Conservation (phyloP, 2,329 filamentous ascomycete species). For the Cladophialophora psammophila region DNA sequence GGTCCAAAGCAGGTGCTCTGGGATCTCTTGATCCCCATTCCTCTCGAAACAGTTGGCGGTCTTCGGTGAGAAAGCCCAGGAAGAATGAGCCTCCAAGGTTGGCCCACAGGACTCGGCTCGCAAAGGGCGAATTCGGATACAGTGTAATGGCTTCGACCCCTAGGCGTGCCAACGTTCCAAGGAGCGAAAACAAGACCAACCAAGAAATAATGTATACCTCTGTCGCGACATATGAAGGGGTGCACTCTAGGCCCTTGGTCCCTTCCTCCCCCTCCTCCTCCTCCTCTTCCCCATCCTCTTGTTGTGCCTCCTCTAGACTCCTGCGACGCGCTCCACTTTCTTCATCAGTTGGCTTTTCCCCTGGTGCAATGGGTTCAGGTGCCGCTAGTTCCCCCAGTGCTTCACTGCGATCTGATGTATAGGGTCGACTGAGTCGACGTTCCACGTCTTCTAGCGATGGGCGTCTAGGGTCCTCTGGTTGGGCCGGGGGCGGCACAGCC, state of each 20-base stretch:
- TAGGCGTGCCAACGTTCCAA: constrained; percentile 79
- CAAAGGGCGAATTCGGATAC: constrained; percentile 77
- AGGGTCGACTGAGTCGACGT: constrained; percentile 20
- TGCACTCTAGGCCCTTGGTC: neutral
- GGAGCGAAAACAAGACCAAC: constrained; percentile 78
- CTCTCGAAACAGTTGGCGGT: constrained; percentile 71
- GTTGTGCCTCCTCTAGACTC: constrained; percentile 28
- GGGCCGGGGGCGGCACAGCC: constrained; percentile 15
- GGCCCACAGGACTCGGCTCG: constrained; percentile 78
- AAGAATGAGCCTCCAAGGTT: constrained; percentile 80
- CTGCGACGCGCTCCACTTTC: constrained; percentile 17
- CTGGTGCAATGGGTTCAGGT: constrained; percentile 10
- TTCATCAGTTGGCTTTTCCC: constrained; percentile 22
- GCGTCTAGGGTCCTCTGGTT: constrained; percentile 15
- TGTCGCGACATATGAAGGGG: constrained; percentile 10
- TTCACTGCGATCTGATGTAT: constrained; percentile 5
- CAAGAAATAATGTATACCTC: constrained; percentile 68
- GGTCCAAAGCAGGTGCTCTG: constrained; percentile 19
- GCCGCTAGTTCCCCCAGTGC: constrained; percentile 22
- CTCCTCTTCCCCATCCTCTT: constrained; percentile 18
- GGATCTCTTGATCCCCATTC: constrained; percentile 44
- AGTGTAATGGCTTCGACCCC: constrained; percentile 77
- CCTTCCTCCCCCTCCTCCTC: constrained; percentile 9
- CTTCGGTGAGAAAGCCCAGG: constrained; percentile 82
- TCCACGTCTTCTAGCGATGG: constrained; percentile 20